Conservation (phyloP, 805 yeast species). For the Lachancea sp. region DNA sequence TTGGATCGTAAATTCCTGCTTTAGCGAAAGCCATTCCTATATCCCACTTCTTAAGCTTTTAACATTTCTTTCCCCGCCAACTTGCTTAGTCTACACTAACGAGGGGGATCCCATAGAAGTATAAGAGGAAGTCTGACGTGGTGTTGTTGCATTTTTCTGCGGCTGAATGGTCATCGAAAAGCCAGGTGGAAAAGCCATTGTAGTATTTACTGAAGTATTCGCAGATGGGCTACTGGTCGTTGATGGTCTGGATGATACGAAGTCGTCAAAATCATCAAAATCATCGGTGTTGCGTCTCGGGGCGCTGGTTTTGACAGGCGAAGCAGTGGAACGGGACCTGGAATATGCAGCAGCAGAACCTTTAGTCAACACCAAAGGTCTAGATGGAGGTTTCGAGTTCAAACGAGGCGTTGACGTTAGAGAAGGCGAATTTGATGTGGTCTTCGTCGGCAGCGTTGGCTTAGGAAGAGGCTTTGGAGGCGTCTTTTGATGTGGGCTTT, state of each 20-base stretch:
- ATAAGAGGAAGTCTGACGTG: background rate
- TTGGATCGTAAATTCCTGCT: too few relatives aligned
- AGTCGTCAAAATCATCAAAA: slow-evolving; percentile 30
- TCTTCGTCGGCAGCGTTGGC: background rate
- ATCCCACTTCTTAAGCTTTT: too few relatives aligned
- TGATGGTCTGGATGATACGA: slow-evolving; percentile 23
- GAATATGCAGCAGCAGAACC: slow-evolving; percentile 3
- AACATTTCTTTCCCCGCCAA: too few relatives aligned
- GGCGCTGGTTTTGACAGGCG: slow-evolving; percentile 1
- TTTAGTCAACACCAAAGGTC: slow-evolving; percentile 7
- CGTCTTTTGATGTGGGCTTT: background rate
- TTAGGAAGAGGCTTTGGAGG: slow-evolving; percentile 1
- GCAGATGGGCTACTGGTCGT: slow-evolving; percentile 10
- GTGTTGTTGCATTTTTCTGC: slow-evolving; percentile 7
- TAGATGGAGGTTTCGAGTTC: slow-evolving; percentile 2
- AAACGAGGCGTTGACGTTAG: background rate
- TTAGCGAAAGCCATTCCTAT: too few relatives aligned
- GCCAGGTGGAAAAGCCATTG: slow-evolving; percentile 36
- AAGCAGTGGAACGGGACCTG: slow-evolving; percentile 1
- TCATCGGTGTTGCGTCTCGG: slow-evolving; percentile 18
- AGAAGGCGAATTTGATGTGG: background rate
- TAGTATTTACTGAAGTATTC: slow-evolving; percentile 6
- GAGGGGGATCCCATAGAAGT: background rate
- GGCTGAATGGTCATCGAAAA: slow-evolving; percentile 36
- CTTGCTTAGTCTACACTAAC: too few relatives aligned